phyloP scores from a whole-genome alignment of 106 monocot genomes.

The Acorus gramineus region DNA sequence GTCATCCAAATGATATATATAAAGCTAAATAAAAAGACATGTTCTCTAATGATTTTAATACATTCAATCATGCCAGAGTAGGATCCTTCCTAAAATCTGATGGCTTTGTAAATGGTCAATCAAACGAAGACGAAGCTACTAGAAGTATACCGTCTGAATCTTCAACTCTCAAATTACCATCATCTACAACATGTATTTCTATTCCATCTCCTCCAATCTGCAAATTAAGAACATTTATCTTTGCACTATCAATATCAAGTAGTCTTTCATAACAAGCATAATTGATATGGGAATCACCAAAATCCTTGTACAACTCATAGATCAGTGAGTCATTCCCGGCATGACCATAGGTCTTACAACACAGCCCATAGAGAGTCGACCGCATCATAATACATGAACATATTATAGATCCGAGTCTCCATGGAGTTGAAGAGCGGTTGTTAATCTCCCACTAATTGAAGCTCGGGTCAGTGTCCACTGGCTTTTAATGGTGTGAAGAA shows the following conservation, averaged over 20 bases:
- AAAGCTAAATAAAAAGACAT: slow-evolving; percentile 59
- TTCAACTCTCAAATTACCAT: slow-evolving; percentile 58
- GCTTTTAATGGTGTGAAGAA: too few species aligned
- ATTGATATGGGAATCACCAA: slow-evolving; percentile 34
- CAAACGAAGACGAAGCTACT: slow-evolving; percentile 70
- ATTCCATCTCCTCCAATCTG: slow-evolving; percentile 38
- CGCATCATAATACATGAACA: too few species aligned
- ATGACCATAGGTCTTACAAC: too few species aligned
- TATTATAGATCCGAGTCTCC: too few species aligned
- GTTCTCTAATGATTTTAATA: slow-evolving; percentile 20
- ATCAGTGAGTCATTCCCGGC: too few species aligned
- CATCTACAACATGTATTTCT: slow-evolving; percentile 37
- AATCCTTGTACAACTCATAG: too few species aligned
- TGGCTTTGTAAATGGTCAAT: slow-evolving; percentile 67
- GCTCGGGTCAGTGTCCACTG: too few species aligned
- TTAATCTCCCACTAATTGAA: too few species aligned
- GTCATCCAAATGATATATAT: slow-evolving; percentile 71
- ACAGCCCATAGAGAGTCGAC: too few species aligned
- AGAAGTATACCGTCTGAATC: slow-evolving; percentile 69
- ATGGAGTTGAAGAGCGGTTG: too few species aligned
- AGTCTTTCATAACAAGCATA: slow-evolving; percentile 61
- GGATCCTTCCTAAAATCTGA: slow-evolving; percentile 66
- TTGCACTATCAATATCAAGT: slow-evolving; percentile 69
- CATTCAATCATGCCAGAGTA: slow-evolving; percentile 16
- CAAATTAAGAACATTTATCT: slow-evolving; percentile 65